Percentiles rank a stretch among this genome's conserved stretches.
Conservation (phyloP, 2,329 filamentous ascomycete genomes). For the Herpotrichia juniperi region DNA sequence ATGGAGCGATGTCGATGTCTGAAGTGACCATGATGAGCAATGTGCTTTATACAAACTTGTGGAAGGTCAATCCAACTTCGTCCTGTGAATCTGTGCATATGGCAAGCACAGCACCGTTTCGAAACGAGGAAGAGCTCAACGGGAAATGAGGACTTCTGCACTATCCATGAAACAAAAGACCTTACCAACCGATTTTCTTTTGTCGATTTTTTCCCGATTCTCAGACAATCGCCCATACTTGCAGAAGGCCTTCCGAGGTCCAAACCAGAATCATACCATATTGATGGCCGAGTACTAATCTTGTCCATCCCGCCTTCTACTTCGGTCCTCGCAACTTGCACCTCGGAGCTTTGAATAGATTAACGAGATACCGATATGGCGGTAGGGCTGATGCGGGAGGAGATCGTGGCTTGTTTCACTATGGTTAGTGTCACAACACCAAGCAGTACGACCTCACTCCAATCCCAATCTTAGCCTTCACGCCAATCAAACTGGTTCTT, state of each 20-base stretch:
- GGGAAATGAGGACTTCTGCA: too few relatives aligned
- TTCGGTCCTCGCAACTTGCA: background rate
- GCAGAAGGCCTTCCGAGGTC: background rate
- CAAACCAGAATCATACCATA: background rate
- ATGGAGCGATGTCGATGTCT: background rate
- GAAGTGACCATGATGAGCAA: background rate
- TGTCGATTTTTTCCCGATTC: background rate
- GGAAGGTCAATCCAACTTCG: background rate
- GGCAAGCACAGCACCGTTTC: background rate
- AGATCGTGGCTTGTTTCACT: slow-evolving; percentile 4
- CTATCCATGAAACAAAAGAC: too few relatives aligned
- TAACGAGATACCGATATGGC: background rate
- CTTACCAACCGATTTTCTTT: background rate
- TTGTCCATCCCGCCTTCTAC: background rate
- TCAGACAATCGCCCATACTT: background rate
- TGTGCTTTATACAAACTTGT: background rate
- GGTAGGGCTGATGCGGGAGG: background rate
- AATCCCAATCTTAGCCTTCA: background rate
- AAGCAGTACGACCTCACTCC: background rate
- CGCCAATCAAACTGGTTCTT: background rate
- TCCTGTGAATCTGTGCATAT: background rate
- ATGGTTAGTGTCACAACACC: background rate
- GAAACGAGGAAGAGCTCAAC: background rate
- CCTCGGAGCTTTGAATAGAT: background rate
- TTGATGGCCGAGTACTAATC: background rate